These are phyloP conservation scores for Protomyces pachydermus DNA, from an alignment of 1,139 yeast genomes.

Conservation along the genomic window DNA sequence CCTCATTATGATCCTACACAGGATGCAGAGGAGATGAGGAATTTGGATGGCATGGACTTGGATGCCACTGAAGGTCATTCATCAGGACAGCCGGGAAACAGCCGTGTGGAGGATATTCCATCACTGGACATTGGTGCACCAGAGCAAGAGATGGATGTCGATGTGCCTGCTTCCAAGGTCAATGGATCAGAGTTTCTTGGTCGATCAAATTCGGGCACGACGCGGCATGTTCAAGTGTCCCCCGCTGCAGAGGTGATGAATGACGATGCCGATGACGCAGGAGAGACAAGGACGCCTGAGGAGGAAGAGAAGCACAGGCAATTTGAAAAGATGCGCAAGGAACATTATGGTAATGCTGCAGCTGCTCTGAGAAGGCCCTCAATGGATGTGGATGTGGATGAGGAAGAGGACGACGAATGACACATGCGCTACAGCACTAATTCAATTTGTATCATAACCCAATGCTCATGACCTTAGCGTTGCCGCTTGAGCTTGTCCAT, in stretches of 20 bases:
- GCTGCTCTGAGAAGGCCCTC: conserved; percentile 14
- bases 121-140: conserved; percentile 31
- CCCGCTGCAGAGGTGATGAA: conserved; percentile 38
- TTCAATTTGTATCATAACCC: no score
- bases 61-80: conserved; percentile 30
- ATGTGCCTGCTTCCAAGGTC: conserved; percentile 25
- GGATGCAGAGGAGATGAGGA: conserved; percentile 59
- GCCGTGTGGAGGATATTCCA: conserved; percentile 28
- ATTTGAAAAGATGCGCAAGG: conserved; percentile 23
- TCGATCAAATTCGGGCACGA: background rate
- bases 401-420: conserved; percentile 2
- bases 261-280: conserved; percentile 42
- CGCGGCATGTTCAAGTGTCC: conserved; percentile 38
- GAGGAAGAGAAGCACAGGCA: conserved; percentile 24
- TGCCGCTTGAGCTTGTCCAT: conserved; percentile 12
- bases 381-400: background rate
- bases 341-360: conserved; percentile 22
- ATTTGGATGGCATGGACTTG: conserved; percentile 51
- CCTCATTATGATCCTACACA: conserved; percentile 88
- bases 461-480: background rate
- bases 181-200: background rate
- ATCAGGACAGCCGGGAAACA: background rate
- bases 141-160: conserved; percentile 19
- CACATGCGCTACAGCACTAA: no score
- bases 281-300: conserved; percentile 10